Conservation (phyloP, 768 basidiomycete genomes). For the Lactarius evosmus region DNA sequence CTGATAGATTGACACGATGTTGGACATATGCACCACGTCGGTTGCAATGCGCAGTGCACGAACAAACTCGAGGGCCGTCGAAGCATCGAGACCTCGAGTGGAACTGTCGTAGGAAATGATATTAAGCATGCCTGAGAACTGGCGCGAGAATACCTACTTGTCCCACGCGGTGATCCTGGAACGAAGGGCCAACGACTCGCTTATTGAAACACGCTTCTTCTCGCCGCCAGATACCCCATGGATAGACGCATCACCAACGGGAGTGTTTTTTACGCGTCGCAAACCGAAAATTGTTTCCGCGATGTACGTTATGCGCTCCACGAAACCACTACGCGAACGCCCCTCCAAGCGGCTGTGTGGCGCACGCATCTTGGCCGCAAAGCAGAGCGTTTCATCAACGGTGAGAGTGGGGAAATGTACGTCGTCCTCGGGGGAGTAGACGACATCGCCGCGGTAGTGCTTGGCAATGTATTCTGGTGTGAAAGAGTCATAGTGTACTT, state of each 20-base stretch:
- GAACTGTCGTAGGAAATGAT: conserved; percentile 35
- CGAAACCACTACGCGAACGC: conserved; percentile 43
- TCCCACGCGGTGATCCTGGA: conserved; percentile 72
- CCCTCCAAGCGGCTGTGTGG: conserved; percentile 52
- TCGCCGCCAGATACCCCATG: conserved; percentile 75
- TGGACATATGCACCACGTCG: conserved; percentile 45
- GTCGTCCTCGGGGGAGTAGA: conserved; percentile 83
- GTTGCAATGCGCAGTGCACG: conserved; percentile 55
- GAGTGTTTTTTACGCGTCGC: conserved; percentile 64
- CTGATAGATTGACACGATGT: conserved; percentile 83
- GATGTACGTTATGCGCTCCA: conserved; percentile 47
- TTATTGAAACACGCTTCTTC: conserved; percentile 77
- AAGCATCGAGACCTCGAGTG: conserved; percentile 50
- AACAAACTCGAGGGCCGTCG: conserved; percentile 58
- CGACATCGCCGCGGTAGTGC: conserved; percentile 74
- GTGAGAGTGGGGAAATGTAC: conserved; percentile 83
- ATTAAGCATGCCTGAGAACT: neutral
- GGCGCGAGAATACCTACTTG: conserved; percentile 44
- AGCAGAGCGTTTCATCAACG: conserved; percentile 69
- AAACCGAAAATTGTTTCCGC: conserved; percentile 73
- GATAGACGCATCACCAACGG: conserved; percentile 73
- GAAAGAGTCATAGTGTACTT: conserved; percentile 75
- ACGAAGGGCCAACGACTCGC: conserved; percentile 62
- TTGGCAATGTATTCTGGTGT: conserved; percentile 58
- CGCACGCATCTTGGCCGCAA: conserved; percentile 64